Evolutionary conservation across 1,284 basidiomycete genomes (phyloP), one percentile per base, ranked within the genome.

Genomic region (Rhodofomes roseus): DNA sequence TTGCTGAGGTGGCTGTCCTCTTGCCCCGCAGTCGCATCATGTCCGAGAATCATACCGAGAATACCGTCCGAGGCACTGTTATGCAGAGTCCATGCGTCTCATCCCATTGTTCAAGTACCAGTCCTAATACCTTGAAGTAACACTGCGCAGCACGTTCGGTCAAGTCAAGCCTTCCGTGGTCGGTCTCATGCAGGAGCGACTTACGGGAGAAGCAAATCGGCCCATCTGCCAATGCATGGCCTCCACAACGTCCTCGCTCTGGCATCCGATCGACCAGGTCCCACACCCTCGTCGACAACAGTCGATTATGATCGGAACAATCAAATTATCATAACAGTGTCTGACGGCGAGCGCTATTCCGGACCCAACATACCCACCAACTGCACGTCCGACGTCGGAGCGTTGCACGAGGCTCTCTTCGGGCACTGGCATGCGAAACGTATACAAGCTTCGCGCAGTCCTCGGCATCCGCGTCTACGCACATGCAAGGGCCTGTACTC

Each of bases 291-390:
- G 23, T 29, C 23, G 46, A 48, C 37, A 39, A 39, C 37, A 16
- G 25, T 48, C 50, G 50, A 37, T 52, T 37, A 36, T 34, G 50
- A 52, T 52, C 50, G 50, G 50, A 52, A 52, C 50, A 52, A 36
- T 52, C 50, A 34, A 52, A 52, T 31, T 31, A 14, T 51, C 25
- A 51, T n/a, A 29, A 34, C 25, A 20, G 27, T 16, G 6, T 51
- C 31, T 52, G 50, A 34, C 50, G 36, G 50, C 50, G 50, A n/a
- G 50, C 50, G 50, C 31, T 31, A 36, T 2, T 25, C 16, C 14
- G 27, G 50, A 34, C 31, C 20, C 50, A 34, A 36, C 31, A 31
- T 5, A 36, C 18, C 20, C 18, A 23, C 20, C 7, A 14, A 6
- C 16, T 48, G 25, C 23, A 18, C 46, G 22, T 52, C 50, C 50